A percentile compares a stretch with the other conserved stretches of the same genome.
Conservation (phyloP, 129 eudicot species). For the Pseudognaphalium luteoalbum region DNA sequence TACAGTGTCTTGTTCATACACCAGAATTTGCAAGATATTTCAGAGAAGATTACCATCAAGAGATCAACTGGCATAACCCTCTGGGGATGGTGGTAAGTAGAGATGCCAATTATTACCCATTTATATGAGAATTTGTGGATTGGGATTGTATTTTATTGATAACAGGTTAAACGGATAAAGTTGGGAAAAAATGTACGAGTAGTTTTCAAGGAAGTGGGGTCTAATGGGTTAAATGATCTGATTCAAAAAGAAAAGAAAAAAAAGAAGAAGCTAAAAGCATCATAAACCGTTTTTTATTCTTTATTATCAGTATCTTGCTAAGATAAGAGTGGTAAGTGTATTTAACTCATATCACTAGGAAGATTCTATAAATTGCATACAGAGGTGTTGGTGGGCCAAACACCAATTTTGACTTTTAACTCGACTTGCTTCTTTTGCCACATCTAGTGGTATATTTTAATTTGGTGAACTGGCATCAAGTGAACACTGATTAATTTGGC, state of each 20-base stretch:
- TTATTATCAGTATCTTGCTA: background rate
- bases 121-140: background rate
- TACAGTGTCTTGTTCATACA: constrained; percentile 97
- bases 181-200: background rate
- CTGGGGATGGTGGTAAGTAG: constrained; percentile 97
- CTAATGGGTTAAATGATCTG: background rate
- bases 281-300: background rate
- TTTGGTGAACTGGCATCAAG: background rate
- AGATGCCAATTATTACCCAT: background rate
- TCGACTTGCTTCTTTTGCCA: background rate
- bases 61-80: constrained; percentile 93
- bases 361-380: background rate
- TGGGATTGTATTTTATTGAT: background rate
- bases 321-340: background rate
- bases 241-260: too few relatives aligned
- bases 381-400: background rate
- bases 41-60: constrained; percentile 83
- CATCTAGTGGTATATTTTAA: background rate
- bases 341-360: background rate
- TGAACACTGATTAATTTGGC: constrained; percentile 16
- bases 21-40: constrained; percentile 90
- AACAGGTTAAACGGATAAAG: background rate
- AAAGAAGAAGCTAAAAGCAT: background rate
- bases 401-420: background rate
- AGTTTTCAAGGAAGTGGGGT: background rate